Evolutionary conservation across 108 stramenopile species (phyloP).

Genomic region (Nitzschia sp.): DNA sequence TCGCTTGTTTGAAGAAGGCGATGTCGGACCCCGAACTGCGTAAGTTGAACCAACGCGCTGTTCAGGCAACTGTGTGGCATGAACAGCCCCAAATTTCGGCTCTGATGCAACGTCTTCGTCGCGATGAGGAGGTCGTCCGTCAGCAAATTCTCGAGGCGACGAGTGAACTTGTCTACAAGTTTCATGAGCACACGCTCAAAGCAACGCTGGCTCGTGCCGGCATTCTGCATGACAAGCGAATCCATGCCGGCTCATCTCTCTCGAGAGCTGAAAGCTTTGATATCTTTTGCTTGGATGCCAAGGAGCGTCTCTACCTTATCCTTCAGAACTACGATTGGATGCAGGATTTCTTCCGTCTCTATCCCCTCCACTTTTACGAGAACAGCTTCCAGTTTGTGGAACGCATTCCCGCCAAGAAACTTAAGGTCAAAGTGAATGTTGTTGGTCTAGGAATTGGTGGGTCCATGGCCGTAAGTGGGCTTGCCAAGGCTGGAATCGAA

Average conservation of each 20-base stretch:
- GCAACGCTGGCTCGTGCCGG: slow-evolving; percentile 28
- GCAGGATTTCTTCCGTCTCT: slow-evolving; percentile 34
- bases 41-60: slow-evolving; percentile 21
- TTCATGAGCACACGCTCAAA: slow-evolving; percentile 19
- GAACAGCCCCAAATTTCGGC: slow-evolving; percentile 11
- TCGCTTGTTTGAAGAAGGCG: slow-evolving; percentile 13
- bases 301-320: slow-evolving; percentile 36
- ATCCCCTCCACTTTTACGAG: slow-evolving; percentile 39
- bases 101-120: slow-evolving; percentile 18
- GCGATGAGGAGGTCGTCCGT: slow-evolving; percentile 18
- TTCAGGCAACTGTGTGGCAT: slow-evolving; percentile 34
- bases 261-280: slow-evolving; percentile 20
- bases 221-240: slow-evolving; percentile 19
- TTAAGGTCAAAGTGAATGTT: slow-evolving; percentile 37
- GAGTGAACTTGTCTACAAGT: slow-evolving; percentile 21
- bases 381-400: slow-evolving; percentile 41
- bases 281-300: slow-evolving; percentile 38
- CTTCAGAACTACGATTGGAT: slow-evolving; percentile 35
- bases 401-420: slow-evolving; percentile 23
- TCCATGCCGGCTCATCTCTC: slow-evolving; percentile 30
- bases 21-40: slow-evolving; percentile 11
- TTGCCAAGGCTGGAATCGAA: slow-evolving; percentile 29
- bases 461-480: slow-evolving; percentile 32
- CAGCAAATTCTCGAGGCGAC: slow-evolving; percentile 1
- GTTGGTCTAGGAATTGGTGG: slow-evolving; percentile 39